A percentile compares a stretch with the other conserved stretches of the same genome.
Evolutionary conservation across 805 yeast species (phyloP).

Genomic region (Pichia cephalocereana): DNA sequence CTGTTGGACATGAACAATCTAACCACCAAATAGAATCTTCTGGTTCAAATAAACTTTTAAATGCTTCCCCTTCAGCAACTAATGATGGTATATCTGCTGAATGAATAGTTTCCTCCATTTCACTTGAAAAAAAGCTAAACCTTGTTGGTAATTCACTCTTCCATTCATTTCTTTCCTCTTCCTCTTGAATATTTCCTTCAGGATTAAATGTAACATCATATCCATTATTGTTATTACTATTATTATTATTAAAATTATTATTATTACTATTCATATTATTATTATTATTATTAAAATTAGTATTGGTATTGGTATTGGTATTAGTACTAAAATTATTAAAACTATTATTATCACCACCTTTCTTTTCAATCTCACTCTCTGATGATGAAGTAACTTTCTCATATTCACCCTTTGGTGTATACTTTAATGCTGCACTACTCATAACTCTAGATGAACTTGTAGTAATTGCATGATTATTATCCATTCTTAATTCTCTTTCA

Average conservation of each 20-base stretch:
- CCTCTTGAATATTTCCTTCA: conserved; percentile 8
- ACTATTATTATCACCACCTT: neutral
- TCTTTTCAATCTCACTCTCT: neutral
- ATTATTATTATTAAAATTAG: neutral
- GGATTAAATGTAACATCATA: conserved; percentile 12
- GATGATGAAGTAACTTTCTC: conserved; percentile 1
- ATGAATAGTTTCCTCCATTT: conserved; percentile 79
- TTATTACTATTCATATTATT: neutral
- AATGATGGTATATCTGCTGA: conserved; percentile 80
- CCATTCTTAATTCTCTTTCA: conserved; percentile 23
- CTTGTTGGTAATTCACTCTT: conserved; percentile 48
- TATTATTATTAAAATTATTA: neutral
- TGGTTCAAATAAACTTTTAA: conserved; percentile 59
- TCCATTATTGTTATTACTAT: neutral
- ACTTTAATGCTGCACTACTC: conserved; percentile 48
- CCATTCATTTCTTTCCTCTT: conserved; percentile 1
- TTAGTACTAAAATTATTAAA: neutral
- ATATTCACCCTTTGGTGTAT: conserved; percentile 38
- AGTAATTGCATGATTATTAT: conserved; percentile 16
- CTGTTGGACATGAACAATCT: conserved; percentile 90
- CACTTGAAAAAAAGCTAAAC: conserved; percentile 75
- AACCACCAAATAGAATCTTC: conserved; percentile 91
- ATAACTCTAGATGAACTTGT: conserved; percentile 31
- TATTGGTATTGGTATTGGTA: neutral
- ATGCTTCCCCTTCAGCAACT: conserved; percentile 53